Evolutionary conservation across 805 yeast genomes (phyloP).

Genomic region (Dipodascopsis tothii): DNA sequence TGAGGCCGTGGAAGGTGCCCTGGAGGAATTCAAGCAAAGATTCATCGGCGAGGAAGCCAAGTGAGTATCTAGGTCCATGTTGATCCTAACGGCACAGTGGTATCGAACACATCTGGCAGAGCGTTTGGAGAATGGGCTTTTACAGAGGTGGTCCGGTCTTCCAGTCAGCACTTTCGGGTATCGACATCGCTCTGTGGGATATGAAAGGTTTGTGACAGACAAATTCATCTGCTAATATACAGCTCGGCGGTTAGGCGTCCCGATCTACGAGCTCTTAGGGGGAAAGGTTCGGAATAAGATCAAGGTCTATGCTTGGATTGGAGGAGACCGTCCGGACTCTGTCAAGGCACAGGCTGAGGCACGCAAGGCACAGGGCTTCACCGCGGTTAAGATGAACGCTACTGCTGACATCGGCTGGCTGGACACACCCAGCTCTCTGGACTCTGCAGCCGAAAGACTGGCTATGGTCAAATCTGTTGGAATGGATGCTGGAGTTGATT

Average conservation of each 20-base stretch:
- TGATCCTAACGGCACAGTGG: neutral
- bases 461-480: constrained; percentile 22
- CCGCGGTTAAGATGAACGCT: constrained; percentile 29
- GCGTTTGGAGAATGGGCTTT: constrained; percentile 27
- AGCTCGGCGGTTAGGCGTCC: constrained; percentile 27
- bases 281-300: constrained; percentile 26
- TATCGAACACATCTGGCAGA: constrained; percentile 27
- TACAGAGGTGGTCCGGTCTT: constrained; percentile 28
- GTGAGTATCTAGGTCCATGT: neutral
- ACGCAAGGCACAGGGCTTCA: constrained; percentile 27
- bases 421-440: constrained; percentile 23
- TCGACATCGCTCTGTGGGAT: constrained; percentile 29
- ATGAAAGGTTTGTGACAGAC: constrained; percentile 12
- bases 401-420: constrained; percentile 25
- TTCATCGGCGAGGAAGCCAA: constrained; percentile 27
- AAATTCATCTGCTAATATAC: neutral
- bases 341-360: constrained; percentile 24
- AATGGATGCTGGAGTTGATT: constrained; percentile 26
- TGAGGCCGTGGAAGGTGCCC: constrained; percentile 29
- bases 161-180: constrained; percentile 29
- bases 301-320: constrained; percentile 28
- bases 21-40: constrained; percentile 26
- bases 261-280: constrained; percentile 27
- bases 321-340: constrained; percentile 25
- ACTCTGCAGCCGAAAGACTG: constrained; percentile 24